A percentile compares a stretch with the other conserved stretches of the same genome.
Evolutionary conservation across 2,329 filamentous ascomycete species (phyloP).

Genomic region (Sphaceloma murrayae): DNA sequence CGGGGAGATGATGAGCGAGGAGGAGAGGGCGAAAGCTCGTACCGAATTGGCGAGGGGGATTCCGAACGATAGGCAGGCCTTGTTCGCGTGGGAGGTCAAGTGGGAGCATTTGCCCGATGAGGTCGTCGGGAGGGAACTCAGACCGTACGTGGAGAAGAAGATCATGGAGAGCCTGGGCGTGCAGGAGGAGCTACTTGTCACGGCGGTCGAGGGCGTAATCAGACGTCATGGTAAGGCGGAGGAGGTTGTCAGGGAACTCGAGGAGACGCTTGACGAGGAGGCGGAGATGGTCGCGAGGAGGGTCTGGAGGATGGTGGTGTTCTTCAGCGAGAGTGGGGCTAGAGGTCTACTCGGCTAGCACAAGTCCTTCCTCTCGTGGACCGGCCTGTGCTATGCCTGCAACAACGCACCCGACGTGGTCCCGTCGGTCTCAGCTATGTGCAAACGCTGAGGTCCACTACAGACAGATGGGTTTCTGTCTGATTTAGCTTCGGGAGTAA

Average conservation of each 20-base stretch:
- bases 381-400: no score
- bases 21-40: conserved; percentile 75
- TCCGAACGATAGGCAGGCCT: conserved; percentile 63
- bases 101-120: conserved; percentile 84
- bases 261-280: conserved; percentile 88
- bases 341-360: conserved; percentile 51
- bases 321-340: conserved; percentile 93
- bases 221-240: conserved; percentile 64
- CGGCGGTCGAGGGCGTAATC: conserved; percentile 82
- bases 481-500: no score
- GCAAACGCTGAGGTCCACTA: no score
- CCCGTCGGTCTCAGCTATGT: no score
- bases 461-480: no score
- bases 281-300: conserved; percentile 91
- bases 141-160: conserved; percentile 96
- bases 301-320: conserved; percentile 96
- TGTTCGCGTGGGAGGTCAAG: conserved; percentile 88
- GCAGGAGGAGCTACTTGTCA: conserved; percentile 90
- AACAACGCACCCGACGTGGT: no score
- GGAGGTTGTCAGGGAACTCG: conserved; percentile 73
- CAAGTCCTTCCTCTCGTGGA: no score
- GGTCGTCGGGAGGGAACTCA: conserved; percentile 73
- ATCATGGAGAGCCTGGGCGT: conserved; percentile 93
- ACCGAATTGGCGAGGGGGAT: conserved; percentile 81
- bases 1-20: conserved; percentile 64